These are phyloP conservation scores for Nicotiana obtusifolia DNA, from an alignment of 257 asterid genomes.

Conservation along the genomic window DNA sequence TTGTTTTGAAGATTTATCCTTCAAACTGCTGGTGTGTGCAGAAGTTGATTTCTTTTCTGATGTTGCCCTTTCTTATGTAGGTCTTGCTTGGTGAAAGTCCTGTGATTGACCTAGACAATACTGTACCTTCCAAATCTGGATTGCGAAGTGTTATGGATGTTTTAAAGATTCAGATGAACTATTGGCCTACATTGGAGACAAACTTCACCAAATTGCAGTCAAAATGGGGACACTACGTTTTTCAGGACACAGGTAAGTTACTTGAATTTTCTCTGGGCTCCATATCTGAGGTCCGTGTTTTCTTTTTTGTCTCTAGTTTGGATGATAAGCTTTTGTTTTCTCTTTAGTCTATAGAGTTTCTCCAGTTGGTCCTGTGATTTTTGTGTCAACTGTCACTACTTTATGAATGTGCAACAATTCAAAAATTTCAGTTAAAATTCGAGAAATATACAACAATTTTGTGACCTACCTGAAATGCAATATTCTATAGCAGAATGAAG, in stretches of 20 bases:
- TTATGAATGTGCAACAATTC: not conserved
- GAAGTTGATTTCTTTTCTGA: slow-evolving; percentile 17
- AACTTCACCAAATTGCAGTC: slow-evolving; percentile 41
- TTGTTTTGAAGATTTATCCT: slow-evolving; percentile 9
- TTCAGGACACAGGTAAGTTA: slow-evolving; percentile 56
- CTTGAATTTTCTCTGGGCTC: not conserved
- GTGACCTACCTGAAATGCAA: not conserved
- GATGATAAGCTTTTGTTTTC: not conserved
- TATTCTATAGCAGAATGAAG: not conserved
- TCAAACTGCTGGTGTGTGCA: not conserved
- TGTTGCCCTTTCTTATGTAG: slow-evolving; percentile 39
- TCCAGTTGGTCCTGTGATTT: not conserved
- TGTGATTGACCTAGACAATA: slow-evolving; percentile 29
- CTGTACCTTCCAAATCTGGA: slow-evolving; percentile 67
- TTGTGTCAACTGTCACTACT: not conserved
- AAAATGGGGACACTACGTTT: slow-evolving; percentile 46
- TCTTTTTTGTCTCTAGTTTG: not conserved
- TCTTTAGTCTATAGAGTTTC: not conserved
- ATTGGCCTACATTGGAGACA: slow-evolving; percentile 64
- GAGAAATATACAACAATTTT: not conserved
- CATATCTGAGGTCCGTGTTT: not conserved
- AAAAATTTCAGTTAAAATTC: not conserved
- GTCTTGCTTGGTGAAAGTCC: slow-evolving; percentile 81
- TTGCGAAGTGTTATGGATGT: slow-evolving; percentile 68
- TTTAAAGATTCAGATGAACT: slow-evolving; percentile 57